phyloP scores from a whole-genome alignment of 2,329 filamentous ascomycete species.

The Aspergillus tanneri region DNA sequence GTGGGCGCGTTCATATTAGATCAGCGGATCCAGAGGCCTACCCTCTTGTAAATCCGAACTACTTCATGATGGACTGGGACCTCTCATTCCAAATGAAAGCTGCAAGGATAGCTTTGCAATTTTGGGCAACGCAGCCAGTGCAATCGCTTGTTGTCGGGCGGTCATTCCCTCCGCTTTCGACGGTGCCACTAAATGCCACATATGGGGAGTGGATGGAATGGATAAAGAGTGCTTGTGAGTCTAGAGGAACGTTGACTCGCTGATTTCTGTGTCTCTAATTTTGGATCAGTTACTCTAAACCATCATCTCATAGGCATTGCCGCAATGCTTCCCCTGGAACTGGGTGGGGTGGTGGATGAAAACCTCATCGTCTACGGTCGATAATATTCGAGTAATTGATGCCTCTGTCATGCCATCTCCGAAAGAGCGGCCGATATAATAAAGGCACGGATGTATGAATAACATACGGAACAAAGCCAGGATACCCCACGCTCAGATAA shows the following conservation, averaged over 20 bases:
- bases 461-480: too few relatives aligned
- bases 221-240: slow-evolving; percentile 26
- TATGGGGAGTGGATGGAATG: slow-evolving; percentile 25
- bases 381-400: slow-evolving; percentile 23
- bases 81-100: slow-evolving; percentile 23
- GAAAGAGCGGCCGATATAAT: slow-evolving; percentile 15
- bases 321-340: slow-evolving; percentile 33
- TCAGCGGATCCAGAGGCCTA: slow-evolving; percentile 25
- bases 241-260: background rate
- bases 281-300: slow-evolving; percentile 25
- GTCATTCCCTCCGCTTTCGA: slow-evolving; percentile 18
- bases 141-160: slow-evolving; percentile 17
- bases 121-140: slow-evolving; percentile 22
- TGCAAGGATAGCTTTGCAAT: slow-evolving; percentile 19
- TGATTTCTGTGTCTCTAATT: background rate
- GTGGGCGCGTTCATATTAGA: slow-evolving; percentile 31
- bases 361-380: slow-evolving; percentile 34
- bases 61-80: slow-evolving; percentile 32
- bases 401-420: slow-evolving; percentile 17
- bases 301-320: slow-evolving; percentile 32
- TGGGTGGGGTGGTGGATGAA: slow-evolving; percentile 36
- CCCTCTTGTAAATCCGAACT: slow-evolving; percentile 32
- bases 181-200: slow-evolving; percentile 21
- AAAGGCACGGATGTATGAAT: too few relatives aligned
- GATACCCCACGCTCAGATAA: too few relatives aligned